Percentiles rank a stretch among this genome's conserved stretches.
These are phyloP conservation scores for Kodamaea neixiangensis DNA, from an alignment of 805 yeast genomes.

Conservation along the genomic window DNA sequence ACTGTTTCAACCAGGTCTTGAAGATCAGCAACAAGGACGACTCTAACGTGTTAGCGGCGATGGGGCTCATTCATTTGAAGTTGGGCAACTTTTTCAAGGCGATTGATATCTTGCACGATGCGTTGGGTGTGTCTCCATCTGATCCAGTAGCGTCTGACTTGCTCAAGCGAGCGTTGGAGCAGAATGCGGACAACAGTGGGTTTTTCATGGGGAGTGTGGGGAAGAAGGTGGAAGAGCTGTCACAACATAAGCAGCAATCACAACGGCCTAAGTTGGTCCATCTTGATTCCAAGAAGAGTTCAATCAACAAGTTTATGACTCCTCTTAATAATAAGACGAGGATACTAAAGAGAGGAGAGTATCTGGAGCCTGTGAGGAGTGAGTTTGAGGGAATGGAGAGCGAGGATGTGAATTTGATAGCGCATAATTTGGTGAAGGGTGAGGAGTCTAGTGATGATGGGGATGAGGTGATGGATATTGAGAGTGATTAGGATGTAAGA, in stretches of 20 bases:
- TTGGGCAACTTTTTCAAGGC: slow-evolving; percentile 65
- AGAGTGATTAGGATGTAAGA: slow-evolving; percentile 45
- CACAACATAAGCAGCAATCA: background rate
- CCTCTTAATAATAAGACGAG: slow-evolving; percentile 23
- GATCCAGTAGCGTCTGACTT: slow-evolving; percentile 86
- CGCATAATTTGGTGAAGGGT: slow-evolving; percentile 44
- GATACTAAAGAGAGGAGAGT: slow-evolving; percentile 10
- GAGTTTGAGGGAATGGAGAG: slow-evolving; percentile 7
- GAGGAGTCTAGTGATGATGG: slow-evolving; percentile 54
- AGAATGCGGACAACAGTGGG: slow-evolving; percentile 39
- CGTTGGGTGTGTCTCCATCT: slow-evolving; percentile 73
- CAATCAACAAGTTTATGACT: slow-evolving; percentile 21
- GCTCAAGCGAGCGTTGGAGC: slow-evolving; percentile 73
- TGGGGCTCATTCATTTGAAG: slow-evolving; percentile 81
- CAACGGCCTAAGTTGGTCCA: background rate
- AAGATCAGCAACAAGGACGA: slow-evolving; percentile 69
- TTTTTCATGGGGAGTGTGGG: slow-evolving; percentile 28
- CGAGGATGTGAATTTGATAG: slow-evolving; percentile 35
- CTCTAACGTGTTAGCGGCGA: slow-evolving; percentile 71
- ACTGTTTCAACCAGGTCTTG: slow-evolving; percentile 74
- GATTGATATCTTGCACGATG: slow-evolving; percentile 74
- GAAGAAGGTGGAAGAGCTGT: slow-evolving; percentile 9
- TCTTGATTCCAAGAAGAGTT: background rate
- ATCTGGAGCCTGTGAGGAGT: slow-evolving; percentile 6
- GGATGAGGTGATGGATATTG: slow-evolving; percentile 58